Evolutionary conservation across 352 stramenopile genomes (phyloP), one percentile per base, ranked within the genome.

Genomic region (Pythium folliculosum): DNA sequence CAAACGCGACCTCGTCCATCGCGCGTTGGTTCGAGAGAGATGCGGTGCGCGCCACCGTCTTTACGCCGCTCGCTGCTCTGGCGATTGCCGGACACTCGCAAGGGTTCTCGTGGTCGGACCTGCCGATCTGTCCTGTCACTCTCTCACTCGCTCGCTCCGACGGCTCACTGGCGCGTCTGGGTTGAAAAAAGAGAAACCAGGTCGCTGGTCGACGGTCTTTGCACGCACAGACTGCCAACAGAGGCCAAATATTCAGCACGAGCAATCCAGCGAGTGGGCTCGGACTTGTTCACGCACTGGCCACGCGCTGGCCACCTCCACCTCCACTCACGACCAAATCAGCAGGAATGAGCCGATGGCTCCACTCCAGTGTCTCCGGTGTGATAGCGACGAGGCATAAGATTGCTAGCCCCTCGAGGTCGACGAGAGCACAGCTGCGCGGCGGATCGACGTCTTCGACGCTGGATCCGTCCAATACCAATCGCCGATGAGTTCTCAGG

Each of bases 1-100:
- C 77, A 78, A 89, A 89, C 79, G 81, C 78, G 64, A 77, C 69
- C 67, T 86, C 81, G 65, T 89, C 81, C 78, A 89, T 89, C 22
- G 47, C 58, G n/a, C 37, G 22, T 51, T 16, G 27, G 49, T 47
- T 25, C 37, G 5, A 50, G 27, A 17, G 49, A 57, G 44, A 50
- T 35, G 43, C 22, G 21, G 47, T 25, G 35, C 19, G 19, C 37
- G n/a, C 19, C 61, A 9, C 43, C 48, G 30, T 43, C 56, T 37
- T 27, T 53, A 54, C 14, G 53, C 23, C 9, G 40, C 5, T 23
- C 30, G 30, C n/a, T 50, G 32, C 23, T 44, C 55, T 44, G 40
- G 35, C 43, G 25, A 53, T 23, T 38, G 16, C 22, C 12, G 47
- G 14, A 9, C 23, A n/a, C 32, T 40, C 25, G 38, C 10, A 27